These are phyloP conservation scores for Lonicera japonica DNA, from an alignment of 129 eudicot genomes.

Conservation along the genomic window DNA sequence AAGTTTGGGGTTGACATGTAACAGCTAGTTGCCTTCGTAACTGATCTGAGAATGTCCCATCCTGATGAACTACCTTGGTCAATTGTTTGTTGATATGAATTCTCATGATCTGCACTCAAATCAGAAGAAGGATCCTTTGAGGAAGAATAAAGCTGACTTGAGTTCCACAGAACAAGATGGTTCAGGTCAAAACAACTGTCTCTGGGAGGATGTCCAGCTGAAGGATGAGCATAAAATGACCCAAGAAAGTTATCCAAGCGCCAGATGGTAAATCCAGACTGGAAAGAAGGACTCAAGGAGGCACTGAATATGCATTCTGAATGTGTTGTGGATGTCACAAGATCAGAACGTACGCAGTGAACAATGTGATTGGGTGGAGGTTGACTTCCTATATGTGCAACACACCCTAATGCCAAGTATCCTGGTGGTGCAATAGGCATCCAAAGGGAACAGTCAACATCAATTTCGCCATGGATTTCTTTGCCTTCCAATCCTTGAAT, in stretches of 20 bases:
- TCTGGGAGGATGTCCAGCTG: constrained; percentile 39
- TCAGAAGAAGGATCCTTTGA: constrained; percentile 32
- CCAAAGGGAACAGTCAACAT: constrained; percentile 84
- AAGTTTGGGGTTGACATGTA: constrained; percentile 79
- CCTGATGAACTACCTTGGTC: constrained; percentile 51
- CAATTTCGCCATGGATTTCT: constrained; percentile 22
- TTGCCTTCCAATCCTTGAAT: constrained; percentile 40
- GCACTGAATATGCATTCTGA: constrained; percentile 64
- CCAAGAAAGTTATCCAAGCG: constrained; percentile 77
- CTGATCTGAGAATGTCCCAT: constrained; percentile 75
- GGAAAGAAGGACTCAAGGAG: constrained; percentile 41
- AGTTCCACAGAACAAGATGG: constrained; percentile 61
- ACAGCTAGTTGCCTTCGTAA: constrained; percentile 50
- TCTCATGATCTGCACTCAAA: constrained; percentile 25
- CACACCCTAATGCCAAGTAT: constrained; percentile 86
- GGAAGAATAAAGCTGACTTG: constrained; percentile 50
- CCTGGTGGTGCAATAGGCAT: constrained; percentile 90
- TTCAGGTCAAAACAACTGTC: constrained; percentile 64
- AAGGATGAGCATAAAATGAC: constrained; percentile 73
- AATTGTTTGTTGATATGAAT: constrained; percentile 30
- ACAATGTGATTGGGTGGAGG: constrained; percentile 90
- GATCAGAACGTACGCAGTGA: constrained; percentile 83
- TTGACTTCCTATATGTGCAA: constrained; percentile 62
- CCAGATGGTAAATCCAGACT: constrained; percentile 93
- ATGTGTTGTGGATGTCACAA: constrained; percentile 73